These are phyloP conservation scores for Corchorus capsularis DNA, from an alignment of 345 rosid species.

Conservation along the genomic window DNA sequence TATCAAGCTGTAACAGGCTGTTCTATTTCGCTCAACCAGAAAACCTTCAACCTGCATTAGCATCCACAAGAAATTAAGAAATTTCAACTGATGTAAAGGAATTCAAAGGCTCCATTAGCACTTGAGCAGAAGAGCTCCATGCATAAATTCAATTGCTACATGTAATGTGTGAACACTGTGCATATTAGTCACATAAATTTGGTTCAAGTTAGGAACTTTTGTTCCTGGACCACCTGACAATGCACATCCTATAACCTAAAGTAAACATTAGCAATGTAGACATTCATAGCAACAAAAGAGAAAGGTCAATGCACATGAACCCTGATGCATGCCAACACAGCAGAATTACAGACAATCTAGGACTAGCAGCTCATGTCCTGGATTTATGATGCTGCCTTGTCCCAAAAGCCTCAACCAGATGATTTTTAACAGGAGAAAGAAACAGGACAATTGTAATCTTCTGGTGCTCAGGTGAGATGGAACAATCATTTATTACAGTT, in stretches of 20 bases:
- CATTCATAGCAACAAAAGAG: background rate
- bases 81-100: background rate
- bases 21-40: slow-evolving; percentile 59
- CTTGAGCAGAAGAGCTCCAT: no score
- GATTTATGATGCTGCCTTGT: background rate
- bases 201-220: background rate
- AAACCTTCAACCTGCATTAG: slow-evolving; percentile 74
- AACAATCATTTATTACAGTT: no score
- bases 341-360: background rate
- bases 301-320: background rate
- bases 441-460: background rate
- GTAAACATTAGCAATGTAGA: background rate
- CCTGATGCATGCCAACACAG: slow-evolving; percentile 3
- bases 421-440: background rate
- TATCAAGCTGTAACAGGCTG: slow-evolving; percentile 53
- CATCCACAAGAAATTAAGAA: slow-evolving; percentile 7
- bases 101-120: background rate
- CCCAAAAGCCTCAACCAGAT: background rate
- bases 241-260: background rate
- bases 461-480: background rate
- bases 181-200: background rate
- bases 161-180: background rate
- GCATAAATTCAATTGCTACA: background rate
- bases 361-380: background rate
- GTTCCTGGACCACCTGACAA: background rate